Percentiles rank a stretch among this genome's conserved stretches.
Conservation (phyloP, 2,329 filamentous ascomycete genomes). For the Aspergillus transmontanensis region DNA sequence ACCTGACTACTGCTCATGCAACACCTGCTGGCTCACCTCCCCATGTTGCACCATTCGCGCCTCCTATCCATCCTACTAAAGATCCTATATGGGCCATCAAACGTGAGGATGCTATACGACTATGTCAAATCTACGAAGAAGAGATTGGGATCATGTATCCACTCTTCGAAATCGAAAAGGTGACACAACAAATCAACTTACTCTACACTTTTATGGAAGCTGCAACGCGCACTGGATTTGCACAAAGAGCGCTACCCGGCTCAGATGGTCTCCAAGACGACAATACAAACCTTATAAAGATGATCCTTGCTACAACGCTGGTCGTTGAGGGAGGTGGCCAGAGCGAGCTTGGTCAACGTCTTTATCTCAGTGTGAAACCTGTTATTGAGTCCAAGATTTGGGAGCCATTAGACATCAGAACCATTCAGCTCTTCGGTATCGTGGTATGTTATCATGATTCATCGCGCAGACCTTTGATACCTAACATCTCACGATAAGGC, state of each 20-base stretch:
- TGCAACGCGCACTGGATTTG: conserved; percentile 60
- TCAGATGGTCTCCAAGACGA: conserved; percentile 64
- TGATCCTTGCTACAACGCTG: conserved; percentile 77
- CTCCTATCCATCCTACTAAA: conserved; percentile 51
- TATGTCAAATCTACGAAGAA: conserved; percentile 82
- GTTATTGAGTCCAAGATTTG: conserved; percentile 67
- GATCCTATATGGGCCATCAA: conserved; percentile 82
- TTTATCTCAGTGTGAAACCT: conserved; percentile 77
- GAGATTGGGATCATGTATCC: conserved; percentile 94
- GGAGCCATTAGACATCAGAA: conserved; percentile 59
- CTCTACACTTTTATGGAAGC: conserved; percentile 75
- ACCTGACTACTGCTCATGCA: conserved; percentile 53
- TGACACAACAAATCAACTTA: conserved; percentile 70
- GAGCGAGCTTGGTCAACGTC: conserved; percentile 69
- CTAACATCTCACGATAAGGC: conserved; percentile 47
- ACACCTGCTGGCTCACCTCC: conserved; percentile 54
- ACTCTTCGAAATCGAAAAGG: conserved; percentile 71
- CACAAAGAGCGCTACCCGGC: conserved; percentile 56
- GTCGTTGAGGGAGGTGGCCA: conserved; percentile 78
- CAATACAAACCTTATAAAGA: conserved; percentile 73
- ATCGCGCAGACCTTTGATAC: not conserved
- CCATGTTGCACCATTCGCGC: conserved; percentile 31
- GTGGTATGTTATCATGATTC: conserved; percentile 29
- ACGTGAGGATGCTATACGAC: conserved; percentile 75
- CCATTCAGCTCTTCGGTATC: conserved; percentile 61